A percentile compares a stretch with the other conserved stretches of the same genome.
Evolutionary conservation across 768 basidiomycete genomes (phyloP).

Genomic region (Lactarius quietus): DNA sequence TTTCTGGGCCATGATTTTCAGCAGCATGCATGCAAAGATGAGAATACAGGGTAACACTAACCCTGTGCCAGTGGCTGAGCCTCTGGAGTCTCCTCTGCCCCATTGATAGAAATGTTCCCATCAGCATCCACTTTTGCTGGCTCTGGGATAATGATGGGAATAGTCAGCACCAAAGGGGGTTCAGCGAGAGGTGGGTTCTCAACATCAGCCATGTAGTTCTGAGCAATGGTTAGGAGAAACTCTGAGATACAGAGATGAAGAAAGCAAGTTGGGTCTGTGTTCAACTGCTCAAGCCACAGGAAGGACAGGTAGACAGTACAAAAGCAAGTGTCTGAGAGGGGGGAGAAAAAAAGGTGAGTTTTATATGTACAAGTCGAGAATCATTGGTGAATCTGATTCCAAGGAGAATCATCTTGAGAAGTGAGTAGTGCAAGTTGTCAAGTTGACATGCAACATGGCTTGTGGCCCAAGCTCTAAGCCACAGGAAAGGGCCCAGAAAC

Average conservation of each 20-base stretch:
- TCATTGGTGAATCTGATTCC: too few species aligned
- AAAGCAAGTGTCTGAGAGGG: too few species aligned
- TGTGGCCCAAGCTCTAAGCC: too few species aligned
- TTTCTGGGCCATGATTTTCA: conserved; percentile 31
- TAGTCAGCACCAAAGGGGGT: neutral
- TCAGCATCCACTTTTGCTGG: neutral
- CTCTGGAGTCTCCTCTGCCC: conserved; percentile 37
- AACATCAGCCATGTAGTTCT: conserved; percentile 11
- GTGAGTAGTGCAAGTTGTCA: too few species aligned
- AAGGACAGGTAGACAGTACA: too few species aligned
- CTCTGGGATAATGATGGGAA: neutral
- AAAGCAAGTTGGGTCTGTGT: neutral
- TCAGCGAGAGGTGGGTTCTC: neutral
- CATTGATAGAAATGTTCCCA: neutral
- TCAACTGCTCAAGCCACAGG: too few species aligned
- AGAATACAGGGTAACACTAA: conserved; percentile 30
- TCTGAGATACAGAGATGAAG: neutral
- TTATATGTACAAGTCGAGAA: too few species aligned
- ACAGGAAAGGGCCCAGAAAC: too few species aligned
- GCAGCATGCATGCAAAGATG: neutral
- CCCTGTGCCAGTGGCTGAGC: conserved; percentile 54
- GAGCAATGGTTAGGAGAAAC: neutral
- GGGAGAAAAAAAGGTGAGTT: too few species aligned
- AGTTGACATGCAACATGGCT: too few species aligned
- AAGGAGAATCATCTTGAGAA: too few species aligned